These are phyloP conservation scores for Penicillium fuscoglaucum DNA, from an alignment of 2,329 filamentous ascomycete species.

Conservation along the genomic window DNA sequence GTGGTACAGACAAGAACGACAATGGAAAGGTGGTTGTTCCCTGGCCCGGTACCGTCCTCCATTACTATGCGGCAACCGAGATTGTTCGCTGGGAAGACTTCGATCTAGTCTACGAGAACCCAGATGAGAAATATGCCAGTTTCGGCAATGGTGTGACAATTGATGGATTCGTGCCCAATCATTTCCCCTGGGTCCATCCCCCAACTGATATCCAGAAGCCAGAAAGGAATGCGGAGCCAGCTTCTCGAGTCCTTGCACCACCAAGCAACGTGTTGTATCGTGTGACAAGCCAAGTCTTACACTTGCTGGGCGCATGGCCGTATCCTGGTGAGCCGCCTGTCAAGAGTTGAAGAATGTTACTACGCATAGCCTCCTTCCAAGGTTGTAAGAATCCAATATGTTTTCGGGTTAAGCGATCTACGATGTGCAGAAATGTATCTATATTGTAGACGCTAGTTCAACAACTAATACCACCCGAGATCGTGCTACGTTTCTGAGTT, in stretches of 20 bases:
- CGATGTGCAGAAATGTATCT: background rate
- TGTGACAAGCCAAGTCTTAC: background rate
- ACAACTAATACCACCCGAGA: background rate
- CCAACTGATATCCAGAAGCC: background rate
- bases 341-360: background rate
- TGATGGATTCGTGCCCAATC: slow-evolving; percentile 2
- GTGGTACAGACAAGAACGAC: slow-evolving; percentile 6
- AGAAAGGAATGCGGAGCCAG: background rate
- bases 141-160: slow-evolving; percentile 6
- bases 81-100: slow-evolving; percentile 17
- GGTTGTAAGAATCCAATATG: background rate
- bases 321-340: background rate
- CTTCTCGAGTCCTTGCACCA: background rate
- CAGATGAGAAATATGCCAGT: slow-evolving; percentile 4
- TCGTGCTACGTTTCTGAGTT: background rate
- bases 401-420: background rate
- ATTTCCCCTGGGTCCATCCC: slow-evolving; percentile 4
- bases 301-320: background rate
- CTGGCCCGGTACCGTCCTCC: slow-evolving; percentile 16
- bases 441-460: background rate
- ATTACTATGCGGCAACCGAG: slow-evolving; percentile 14
- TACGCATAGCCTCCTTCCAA: background rate
- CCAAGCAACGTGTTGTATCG: background rate
- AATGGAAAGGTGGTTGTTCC: slow-evolving; percentile 13
- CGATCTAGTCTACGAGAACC: slow-evolving; percentile 1